These are phyloP conservation scores for Colletotrichum costaricense DNA, from an alignment of 2,329 filamentous ascomycete genomes.

Conservation along the genomic window DNA sequence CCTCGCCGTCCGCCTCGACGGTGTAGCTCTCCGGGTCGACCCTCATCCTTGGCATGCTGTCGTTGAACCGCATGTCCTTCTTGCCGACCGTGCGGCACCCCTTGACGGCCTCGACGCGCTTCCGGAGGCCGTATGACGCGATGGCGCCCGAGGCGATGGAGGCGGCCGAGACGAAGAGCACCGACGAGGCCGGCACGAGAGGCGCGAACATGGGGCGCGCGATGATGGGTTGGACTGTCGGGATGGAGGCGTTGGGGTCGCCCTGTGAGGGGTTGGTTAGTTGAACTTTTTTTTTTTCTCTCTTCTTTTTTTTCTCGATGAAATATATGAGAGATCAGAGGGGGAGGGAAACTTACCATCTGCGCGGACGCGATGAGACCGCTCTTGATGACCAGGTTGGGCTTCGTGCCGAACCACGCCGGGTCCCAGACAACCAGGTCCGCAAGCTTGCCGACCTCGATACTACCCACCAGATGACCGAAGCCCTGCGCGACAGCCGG, in stretches of 20 bases:
- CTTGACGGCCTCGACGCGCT: slow-evolving; percentile 83
- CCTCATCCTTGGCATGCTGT: slow-evolving; percentile 84
- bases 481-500: slow-evolving; percentile 93
- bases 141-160: slow-evolving; percentile 76
- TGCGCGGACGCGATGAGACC: slow-evolving; percentile 85
- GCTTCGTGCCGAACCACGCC: slow-evolving; percentile 88
- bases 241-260: slow-evolving; percentile 85
- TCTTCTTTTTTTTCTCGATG: background rate
- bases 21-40: slow-evolving; percentile 93
- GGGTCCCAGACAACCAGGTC: slow-evolving; percentile 91
- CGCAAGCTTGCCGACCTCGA: slow-evolving; percentile 90
- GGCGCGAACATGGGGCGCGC: slow-evolving; percentile 89
- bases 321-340: background rate
- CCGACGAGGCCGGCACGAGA: slow-evolving; percentile 75
- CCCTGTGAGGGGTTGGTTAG: slow-evolving; percentile 59
- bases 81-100: slow-evolving; percentile 82
- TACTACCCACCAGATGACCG: slow-evolving; percentile 83
- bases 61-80: slow-evolving; percentile 91
- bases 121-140: slow-evolving; percentile 79
- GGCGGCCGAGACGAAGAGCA: slow-evolving; percentile 85
- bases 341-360: slow-evolving; percentile 71
- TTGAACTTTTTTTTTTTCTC: background rate
- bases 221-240: slow-evolving; percentile 86
- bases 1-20: slow-evolving; percentile 84
- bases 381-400: slow-evolving; percentile 83